phyloP scores from a whole-genome alignment of 805 yeast species.

The Candida taoyuanica region DNA sequence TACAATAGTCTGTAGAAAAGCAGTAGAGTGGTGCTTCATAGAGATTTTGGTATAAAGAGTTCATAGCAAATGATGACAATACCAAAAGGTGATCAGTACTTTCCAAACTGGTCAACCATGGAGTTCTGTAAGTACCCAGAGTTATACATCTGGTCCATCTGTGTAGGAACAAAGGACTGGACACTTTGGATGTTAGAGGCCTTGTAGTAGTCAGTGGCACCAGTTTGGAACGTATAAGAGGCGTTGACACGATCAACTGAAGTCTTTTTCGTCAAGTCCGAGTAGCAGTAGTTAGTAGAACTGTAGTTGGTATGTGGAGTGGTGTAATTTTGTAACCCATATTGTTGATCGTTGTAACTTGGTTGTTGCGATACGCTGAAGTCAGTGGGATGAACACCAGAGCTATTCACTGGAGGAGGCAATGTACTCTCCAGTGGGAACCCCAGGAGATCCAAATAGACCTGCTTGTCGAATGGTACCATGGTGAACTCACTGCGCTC shows the following conservation, averaged over 20 bases:
- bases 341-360: background rate
- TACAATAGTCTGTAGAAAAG: too few relatives aligned
- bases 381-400: conserved; percentile 1
- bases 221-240: background rate
- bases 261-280: background rate
- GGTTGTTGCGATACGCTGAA: background rate
- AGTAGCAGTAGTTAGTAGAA: background rate
- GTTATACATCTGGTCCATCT: too few relatives aligned
- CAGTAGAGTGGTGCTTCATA: too few relatives aligned
- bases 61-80: too few relatives aligned
- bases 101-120: too few relatives aligned
- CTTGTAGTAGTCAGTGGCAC: conserved; percentile 5
- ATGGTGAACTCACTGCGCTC: background rate
- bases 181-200: conserved; percentile 8
- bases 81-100: too few relatives aligned
- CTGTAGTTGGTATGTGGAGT: background rate
- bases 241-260: background rate
- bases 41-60: too few relatives aligned
- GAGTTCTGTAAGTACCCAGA: too few relatives aligned
- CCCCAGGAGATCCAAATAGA: conserved; percentile 2
- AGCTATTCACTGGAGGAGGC: conserved; percentile 2
- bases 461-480: conserved; percentile 1
- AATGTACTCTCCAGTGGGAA: background rate
- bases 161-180: conserved; percentile 11
- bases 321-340: background rate